phyloP scores from a whole-genome alignment of 345 rosid species.

The Firmiana major region DNA sequence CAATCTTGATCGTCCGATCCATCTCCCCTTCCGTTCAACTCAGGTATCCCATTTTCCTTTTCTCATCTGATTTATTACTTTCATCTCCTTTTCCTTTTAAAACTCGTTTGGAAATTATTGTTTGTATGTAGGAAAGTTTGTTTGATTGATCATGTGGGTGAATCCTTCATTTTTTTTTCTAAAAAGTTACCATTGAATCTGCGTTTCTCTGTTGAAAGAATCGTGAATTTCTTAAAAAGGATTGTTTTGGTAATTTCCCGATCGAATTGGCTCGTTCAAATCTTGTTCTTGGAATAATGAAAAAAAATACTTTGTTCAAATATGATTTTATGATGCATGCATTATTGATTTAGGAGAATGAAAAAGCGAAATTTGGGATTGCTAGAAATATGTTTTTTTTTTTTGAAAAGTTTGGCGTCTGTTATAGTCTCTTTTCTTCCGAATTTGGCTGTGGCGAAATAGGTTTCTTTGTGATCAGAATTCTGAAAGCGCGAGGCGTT shows the following conservation, averaged over 20 bases:
- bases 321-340: not conserved
- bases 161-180: not conserved
- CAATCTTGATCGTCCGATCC: slow-evolving; percentile 23
- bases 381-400: no score
- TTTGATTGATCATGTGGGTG: not conserved
- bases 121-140: not conserved
- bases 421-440: not conserved
- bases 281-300: not conserved
- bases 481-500: not conserved
- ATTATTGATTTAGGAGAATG: not conserved
- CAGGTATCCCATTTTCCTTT: not conserved
- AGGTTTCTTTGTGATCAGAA: not conserved
- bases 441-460: not conserved
- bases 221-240: not conserved
- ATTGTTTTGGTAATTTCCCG: not conserved
- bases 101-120: not conserved
- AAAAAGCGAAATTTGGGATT: not conserved
- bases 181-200: not conserved
- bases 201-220: not conserved
- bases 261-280: not conserved
- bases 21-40: slow-evolving; percentile 10
- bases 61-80: not conserved
- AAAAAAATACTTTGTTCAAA: not conserved
- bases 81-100: not conserved
- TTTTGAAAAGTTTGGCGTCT: not conserved